Base-by-base conservation (phyloP, 768 basidiomycete genomes). In the Lactarius sp. region DNA sequence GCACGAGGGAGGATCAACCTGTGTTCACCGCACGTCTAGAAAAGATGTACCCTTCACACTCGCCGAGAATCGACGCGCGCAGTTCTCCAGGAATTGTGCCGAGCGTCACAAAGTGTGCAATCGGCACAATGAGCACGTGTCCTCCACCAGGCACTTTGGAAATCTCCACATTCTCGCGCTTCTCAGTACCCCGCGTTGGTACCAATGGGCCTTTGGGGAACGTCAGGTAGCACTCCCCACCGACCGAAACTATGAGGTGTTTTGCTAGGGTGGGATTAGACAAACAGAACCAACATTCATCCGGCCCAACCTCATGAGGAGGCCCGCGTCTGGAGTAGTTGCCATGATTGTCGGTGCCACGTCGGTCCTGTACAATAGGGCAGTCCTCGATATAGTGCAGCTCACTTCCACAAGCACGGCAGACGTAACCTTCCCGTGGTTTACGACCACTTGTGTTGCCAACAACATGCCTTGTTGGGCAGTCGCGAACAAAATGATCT, bases 211-310 rank as follows among this genome's bases (percentile, higher is more conserved):
- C 97, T 73, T 97, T 98, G 0, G 97, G 91, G n/a, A 98, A 77
- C 0, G 97, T 95, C 54, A 98, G 76, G 77, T 99, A 99, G 71
- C 92, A 93, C 74, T 99, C 97, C 6, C 80, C 74, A 14, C 95
- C 97, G 71, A 99, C 97, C 0, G 92, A 86, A 37, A 94, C 91
- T 66, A 99, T 95, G 66, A 98, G 84, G 71, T 98, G 92, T 77
- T 98, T 99, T 62, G 92, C 88, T 44, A 98, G 79, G 68, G 85
- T 87, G 1, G 96, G 95, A 72, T 98, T 98, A 47, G 93, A 95
- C 58, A 99, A 75, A 73, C 97, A 99, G 77, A 99, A 98, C 96
- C 96, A 98, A 75, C 96, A 98, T 73, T 94, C 91, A 60, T 90
- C 90, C 68, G 93, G 89, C 62, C 79, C 83, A 59, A 95, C 92